A percentile compares a stretch with the other conserved stretches of the same genome.
phyloP scores from a whole-genome alignment of 2,329 filamentous ascomycete genomes.

The Didymosphaeria variabile region DNA sequence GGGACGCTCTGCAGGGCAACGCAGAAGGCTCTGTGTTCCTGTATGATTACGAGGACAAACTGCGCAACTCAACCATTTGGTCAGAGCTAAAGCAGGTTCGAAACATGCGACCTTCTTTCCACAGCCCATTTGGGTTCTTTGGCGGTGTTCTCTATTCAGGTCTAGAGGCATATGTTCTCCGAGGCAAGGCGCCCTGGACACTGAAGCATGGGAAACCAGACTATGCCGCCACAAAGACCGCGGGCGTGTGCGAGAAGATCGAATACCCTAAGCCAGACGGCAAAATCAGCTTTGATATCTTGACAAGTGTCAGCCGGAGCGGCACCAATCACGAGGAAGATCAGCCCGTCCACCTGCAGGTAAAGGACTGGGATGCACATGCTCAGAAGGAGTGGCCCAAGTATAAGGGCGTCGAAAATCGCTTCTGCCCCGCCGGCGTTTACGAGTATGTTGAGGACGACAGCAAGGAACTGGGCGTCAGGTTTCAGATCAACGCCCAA shows the following conservation, averaged over 20 bases:
- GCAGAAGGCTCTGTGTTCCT: constrained; percentile 80
- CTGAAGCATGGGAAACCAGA: constrained; percentile 84
- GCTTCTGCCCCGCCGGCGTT: constrained; percentile 96
- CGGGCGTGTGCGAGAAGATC: constrained; percentile 84
- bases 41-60: constrained; percentile 90
- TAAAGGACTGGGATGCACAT: constrained; percentile 94
- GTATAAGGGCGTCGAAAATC: constrained; percentile 92
- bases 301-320: constrained; percentile 93
- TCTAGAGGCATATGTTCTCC: constrained; percentile 86
- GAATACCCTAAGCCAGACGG: constrained; percentile 97
- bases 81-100: constrained; percentile 93
- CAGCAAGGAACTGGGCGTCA: constrained; percentile 83
- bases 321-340: constrained; percentile 99
- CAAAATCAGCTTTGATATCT: constrained; percentile 92
- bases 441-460: constrained; percentile 98
- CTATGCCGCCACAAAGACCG: constrained; percentile 78
- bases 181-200: constrained; percentile 90
- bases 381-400: constrained; percentile 81
- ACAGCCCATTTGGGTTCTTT: constrained; percentile 83
- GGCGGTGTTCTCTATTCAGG: constrained; percentile 94
- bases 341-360: constrained; percentile 94
- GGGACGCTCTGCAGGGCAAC: constrained; percentile 70
- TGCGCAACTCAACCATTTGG: constrained; percentile 90
- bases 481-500: constrained; percentile 97
- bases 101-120: constrained; percentile 97